phyloP scores from a whole-genome alignment of 208 protist species.

The Acanthamoeba culbertsoni region DNA sequence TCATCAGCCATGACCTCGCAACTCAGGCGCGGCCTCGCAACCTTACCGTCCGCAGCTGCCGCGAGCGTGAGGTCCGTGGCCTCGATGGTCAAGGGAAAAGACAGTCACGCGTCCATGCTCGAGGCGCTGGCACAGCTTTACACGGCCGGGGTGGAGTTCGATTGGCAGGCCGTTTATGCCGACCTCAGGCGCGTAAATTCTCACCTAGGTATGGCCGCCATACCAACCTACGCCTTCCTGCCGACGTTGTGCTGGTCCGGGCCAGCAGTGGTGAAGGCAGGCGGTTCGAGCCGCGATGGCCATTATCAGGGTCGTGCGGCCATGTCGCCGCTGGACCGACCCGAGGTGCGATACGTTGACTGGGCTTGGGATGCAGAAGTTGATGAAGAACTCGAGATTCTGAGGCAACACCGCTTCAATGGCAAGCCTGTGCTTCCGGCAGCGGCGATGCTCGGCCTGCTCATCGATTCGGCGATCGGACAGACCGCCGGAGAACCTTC shows the following conservation, averaged over 20 bases:
- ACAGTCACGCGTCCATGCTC: neutral
- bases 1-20: conserved; percentile 10
- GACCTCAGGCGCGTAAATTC: neutral
- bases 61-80: neutral
- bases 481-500: neutral
- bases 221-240: conserved; percentile 1
- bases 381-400: neutral
- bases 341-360: neutral
- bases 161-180: neutral
- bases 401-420: neutral
- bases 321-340: neutral
- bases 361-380: neutral
- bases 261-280: neutral
- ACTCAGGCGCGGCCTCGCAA: neutral
- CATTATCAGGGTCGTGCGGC: too few species aligned
- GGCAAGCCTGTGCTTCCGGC: neutral
- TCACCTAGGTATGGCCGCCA: neutral
- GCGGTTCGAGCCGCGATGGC: neutral
- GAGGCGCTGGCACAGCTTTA: conserved; percentile 34
- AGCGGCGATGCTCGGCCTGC: neutral
- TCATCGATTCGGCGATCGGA: neutral
- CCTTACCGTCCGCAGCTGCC: neutral
- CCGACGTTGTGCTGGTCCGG: neutral
- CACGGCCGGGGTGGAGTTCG: neutral
- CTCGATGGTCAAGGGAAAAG: conserved; percentile 16